Evolutionary conservation across 2,329 filamentous ascomycete genomes (phyloP), one percentile per base, ranked within the genome.

Genomic region (Xylaria sp.): DNA sequence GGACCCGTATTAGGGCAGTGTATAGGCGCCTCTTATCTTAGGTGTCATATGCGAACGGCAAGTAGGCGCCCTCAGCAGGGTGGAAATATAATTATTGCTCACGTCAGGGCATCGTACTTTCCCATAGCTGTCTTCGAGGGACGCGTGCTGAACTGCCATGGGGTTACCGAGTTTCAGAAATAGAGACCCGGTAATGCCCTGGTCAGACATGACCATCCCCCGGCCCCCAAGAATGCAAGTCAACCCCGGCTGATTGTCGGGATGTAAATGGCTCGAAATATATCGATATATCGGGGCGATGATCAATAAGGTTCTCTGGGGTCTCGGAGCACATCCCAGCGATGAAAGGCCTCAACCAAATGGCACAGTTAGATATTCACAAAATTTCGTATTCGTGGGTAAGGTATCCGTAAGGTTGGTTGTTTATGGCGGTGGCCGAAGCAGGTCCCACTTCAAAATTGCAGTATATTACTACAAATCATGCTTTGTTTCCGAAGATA

Each of bases 221-320:
- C n/a, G 20, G 11, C 20, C 54, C 38, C 65, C 49, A 6, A 56
- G 48, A 49, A 65, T 70, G 68, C 68, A 70, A 65, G 65, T 65
- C 53, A 63, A 65, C 40, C 57, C 63, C 56, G 58, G 61, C 61
- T 65, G 57, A 63, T 63, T 68, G 36, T 70, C 68, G 66, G 68
- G 15, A 36, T 63, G 49, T 61, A 28, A 31, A 57, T 65, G 13
- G 63, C 31, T 62, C 40, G 38, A 62, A 59, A 62, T 59, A 46
- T 44, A 53, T 44, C 58, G 53, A 62, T 59, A 46, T 44, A 53
- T 44, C 58, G 53, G 48, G 38, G 51, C 51, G 58, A 68, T 53
- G 46, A 46, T 46, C 17, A 9, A 33, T n/a, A n/a, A n/a, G n/a
- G n/a, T 56, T 28, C 20, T 26, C 60, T 40, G 51, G 38, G 42